A percentile compares a stretch with the other conserved stretches of the same genome.
Evolutionary conservation across 805 yeast species (phyloP).

Genomic region (Starmerella asiatica): DNA sequence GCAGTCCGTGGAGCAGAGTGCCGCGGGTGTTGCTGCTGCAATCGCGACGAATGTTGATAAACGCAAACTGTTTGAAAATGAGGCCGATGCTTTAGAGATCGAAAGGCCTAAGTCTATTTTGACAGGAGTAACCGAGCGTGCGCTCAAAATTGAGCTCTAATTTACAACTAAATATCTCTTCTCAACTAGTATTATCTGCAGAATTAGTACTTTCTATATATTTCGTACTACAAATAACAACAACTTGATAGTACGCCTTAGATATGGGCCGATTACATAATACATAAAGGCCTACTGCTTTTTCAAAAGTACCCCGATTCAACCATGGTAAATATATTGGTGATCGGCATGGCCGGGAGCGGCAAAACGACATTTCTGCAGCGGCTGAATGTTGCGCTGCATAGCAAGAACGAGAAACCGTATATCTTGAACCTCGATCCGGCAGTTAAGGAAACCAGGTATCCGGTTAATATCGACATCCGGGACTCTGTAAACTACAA

Average conservation of each 20-base stretch:
- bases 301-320: too few relatives aligned
- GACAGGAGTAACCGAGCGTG: conserved; percentile 48
- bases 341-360: conserved; percentile 57
- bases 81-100: conserved; percentile 63
- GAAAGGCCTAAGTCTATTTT: conserved; percentile 43
- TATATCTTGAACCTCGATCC: conserved; percentile 93
- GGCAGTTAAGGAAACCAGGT: conserved; percentile 88
- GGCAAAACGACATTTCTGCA: conserved; percentile 99
- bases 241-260: too few relatives aligned
- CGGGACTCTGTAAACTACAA: conserved; percentile 91
- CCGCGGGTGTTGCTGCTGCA: conserved; percentile 2
- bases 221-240: too few relatives aligned
- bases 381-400: conserved; percentile 77
- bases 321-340: conserved; percentile 18
- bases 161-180: background rate
- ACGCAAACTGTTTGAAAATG: conserved; percentile 48
- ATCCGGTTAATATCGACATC: conserved; percentile 86
- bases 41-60: conserved; percentile 33
- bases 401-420: conserved; percentile 50
- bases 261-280: too few relatives aligned
- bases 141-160: conserved; percentile 15
- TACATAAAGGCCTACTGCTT: too few relatives aligned
- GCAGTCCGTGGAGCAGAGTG: conserved; percentile 23
- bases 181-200: too few relatives aligned
- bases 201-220: too few relatives aligned